These are phyloP conservation scores for Botrytis pseudocinerea DNA, from an alignment of 2,329 filamentous ascomycete species.

Conservation along the genomic window DNA sequence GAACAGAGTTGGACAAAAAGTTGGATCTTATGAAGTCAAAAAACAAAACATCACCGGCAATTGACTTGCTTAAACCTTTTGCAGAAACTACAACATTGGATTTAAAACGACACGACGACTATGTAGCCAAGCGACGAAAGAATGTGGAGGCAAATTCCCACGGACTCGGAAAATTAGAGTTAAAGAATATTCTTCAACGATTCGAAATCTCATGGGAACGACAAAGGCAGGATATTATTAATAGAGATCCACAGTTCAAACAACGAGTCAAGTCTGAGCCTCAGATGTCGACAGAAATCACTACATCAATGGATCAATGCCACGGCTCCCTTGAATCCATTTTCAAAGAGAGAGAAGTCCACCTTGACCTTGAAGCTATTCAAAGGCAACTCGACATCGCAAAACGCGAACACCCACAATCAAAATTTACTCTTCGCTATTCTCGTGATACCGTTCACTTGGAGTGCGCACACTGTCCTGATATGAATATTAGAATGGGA, in stretches of 20 bases:
- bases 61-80: neutral
- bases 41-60: neutral
- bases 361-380: neutral
- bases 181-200: neutral
- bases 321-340: neutral
- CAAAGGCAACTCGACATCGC: neutral
- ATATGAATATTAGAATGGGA: neutral
- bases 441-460: neutral
- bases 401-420: neutral
- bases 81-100: neutral
- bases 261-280: neutral
- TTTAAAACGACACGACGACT: neutral
- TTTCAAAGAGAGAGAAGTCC: neutral
- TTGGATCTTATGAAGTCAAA: neutral
- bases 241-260: neutral
- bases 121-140: neutral
- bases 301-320: neutral
- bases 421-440: neutral
- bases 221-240: conserved; percentile 1
- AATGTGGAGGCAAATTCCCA: neutral
- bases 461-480: neutral
- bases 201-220: neutral
- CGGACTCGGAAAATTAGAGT: neutral
- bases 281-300: neutral
- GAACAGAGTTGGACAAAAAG: neutral